phyloP scores from a whole-genome alignment of 23 red algal genomes.

The Agarophyton chilense region DNA sequence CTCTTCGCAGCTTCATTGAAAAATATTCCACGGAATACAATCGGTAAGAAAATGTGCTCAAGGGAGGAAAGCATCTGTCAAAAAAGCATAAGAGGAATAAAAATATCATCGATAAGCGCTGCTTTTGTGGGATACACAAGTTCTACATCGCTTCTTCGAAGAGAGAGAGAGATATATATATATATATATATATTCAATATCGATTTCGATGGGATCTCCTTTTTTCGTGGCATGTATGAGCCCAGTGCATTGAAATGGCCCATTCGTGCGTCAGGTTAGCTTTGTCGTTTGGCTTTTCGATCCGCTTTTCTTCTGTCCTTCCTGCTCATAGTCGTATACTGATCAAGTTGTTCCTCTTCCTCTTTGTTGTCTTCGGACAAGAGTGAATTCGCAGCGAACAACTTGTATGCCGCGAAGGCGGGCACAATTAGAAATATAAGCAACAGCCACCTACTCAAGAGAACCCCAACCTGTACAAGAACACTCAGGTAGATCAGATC shows the following conservation, averaged over 20 bases:
- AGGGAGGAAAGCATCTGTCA: no score
- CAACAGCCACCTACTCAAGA: constrained; percentile 36
- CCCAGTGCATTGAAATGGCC: not conserved
- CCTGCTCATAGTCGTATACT: constrained; percentile 18
- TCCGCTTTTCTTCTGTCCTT: constrained; percentile 61
- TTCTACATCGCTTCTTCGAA: no score
- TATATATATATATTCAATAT: no score
- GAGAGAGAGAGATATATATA: no score
- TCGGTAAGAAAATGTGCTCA: no score
- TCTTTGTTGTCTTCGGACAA: not conserved
- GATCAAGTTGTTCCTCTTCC: constrained; percentile 4
- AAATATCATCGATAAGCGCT: no score
- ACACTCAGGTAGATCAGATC: constrained; percentile 37
- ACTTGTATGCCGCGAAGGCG: not conserved
- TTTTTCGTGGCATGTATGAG: no score
- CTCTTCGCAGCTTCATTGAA: no score
- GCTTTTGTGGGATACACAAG: no score
- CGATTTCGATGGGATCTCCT: no score
- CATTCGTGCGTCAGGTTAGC: not conserved
- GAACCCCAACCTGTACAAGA: not conserved
- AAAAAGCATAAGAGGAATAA: no score
- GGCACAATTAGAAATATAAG: constrained; percentile 30
- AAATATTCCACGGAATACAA: no score
- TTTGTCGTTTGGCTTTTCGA: constrained; percentile 22
- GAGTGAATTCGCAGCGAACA: not conserved